phyloP scores from a whole-genome alignment of 495 filamentous ascomycete genomes.

The Hyaloscypha finlandica region DNA sequence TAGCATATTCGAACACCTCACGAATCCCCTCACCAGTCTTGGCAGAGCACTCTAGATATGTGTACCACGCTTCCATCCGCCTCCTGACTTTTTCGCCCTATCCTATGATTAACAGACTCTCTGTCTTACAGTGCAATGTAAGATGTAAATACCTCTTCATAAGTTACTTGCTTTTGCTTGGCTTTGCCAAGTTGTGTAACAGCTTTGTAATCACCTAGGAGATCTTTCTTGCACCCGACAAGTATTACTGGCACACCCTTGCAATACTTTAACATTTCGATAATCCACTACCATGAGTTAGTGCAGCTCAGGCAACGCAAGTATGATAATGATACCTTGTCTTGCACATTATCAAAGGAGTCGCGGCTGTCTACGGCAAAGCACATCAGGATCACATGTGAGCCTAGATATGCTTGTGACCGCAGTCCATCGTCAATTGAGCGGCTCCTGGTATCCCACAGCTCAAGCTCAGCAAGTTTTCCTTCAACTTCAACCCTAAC shows the following conservation, averaged over 20 bases:
- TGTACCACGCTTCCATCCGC: conserved; percentile 60
- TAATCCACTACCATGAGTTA: conserved; percentile 62
- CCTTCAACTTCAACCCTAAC: conserved; percentile 30
- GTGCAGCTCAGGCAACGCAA: neutral
- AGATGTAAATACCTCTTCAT: conserved; percentile 51
- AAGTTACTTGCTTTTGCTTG: conserved; percentile 68
- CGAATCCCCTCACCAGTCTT: conserved; percentile 63
- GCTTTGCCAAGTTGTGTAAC: conserved; percentile 73
- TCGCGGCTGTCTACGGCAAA: conserved; percentile 37
- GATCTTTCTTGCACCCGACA: conserved; percentile 80
- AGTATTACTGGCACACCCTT: conserved; percentile 75
- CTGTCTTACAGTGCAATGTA: neutral
- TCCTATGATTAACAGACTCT: neutral
- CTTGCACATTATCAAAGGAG: conserved; percentile 37
- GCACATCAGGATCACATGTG: conserved; percentile 39
- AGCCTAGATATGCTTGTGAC: conserved; percentile 34
- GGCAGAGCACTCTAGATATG: conserved; percentile 74
- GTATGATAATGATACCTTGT: conserved; percentile 25
- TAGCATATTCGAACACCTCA: conserved; percentile 58
- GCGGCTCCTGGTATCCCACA: conserved; percentile 39
- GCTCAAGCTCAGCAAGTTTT: conserved; percentile 32
- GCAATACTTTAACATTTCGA: conserved; percentile 79
- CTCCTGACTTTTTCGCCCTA: conserved; percentile 49
- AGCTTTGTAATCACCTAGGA: conserved; percentile 72
- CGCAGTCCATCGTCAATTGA: conserved; percentile 39